Percentiles rank a stretch among this genome's conserved stretches.
Evolutionary conservation across 2,329 filamentous ascomycete species (phyloP).

Genomic region (Trichoderma asperellum): DNA sequence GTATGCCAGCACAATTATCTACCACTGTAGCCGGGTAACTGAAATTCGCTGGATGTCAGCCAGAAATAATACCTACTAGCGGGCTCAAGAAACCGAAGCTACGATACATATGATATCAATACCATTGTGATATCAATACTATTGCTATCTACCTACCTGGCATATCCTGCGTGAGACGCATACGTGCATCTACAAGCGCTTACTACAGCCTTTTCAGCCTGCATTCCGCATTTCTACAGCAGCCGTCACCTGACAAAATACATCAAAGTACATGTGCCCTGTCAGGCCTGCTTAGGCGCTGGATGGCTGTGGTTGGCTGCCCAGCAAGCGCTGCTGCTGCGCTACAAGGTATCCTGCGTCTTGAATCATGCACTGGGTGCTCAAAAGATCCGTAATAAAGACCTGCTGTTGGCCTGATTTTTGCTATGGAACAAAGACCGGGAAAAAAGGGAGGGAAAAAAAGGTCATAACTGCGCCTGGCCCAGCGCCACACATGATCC

Average conservation of each 20-base stretch:
- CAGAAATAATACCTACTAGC: too few species aligned
- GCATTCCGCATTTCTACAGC: not conserved
- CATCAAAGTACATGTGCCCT: not conserved
- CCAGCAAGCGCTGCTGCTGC: not conserved
- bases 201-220: not conserved
- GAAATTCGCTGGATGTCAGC: not conserved
- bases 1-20: not conserved
- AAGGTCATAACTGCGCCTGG: conserved; percentile 3
- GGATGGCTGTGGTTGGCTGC: not conserved
- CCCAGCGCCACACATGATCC: conserved; percentile 20
- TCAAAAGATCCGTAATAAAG: not conserved
- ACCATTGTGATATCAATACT: not conserved
- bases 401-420: not conserved
- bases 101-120: not conserved
- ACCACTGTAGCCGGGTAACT: not conserved
- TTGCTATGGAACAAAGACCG: not conserved
- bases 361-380: not conserved
- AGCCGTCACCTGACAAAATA: not conserved
- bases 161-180: not conserved
- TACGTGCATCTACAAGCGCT: conserved; percentile 17
- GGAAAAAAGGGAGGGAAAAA: not conserved
- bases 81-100: not conserved
- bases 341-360: not conserved
- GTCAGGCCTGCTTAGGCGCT: not conserved
- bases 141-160: not conserved